Conservation (phyloP, 495 filamentous ascomycete genomes). For the Cetradonia linearis region DNA sequence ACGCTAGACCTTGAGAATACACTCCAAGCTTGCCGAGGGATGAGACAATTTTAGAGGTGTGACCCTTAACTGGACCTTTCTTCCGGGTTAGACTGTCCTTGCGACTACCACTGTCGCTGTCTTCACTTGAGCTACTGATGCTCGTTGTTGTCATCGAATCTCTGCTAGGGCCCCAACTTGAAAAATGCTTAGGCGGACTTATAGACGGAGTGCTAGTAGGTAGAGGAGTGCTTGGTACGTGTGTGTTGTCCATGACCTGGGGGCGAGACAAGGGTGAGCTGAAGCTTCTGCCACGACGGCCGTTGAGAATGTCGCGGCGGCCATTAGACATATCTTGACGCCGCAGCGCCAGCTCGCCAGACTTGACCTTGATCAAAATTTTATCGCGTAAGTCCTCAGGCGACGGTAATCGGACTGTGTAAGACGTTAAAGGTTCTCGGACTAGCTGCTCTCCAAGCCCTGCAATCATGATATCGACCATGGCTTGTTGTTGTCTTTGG, state of each 20-base stretch:
- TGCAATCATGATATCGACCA: conserved; percentile 84
- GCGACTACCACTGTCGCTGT: conserved; percentile 44
- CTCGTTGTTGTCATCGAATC: conserved; percentile 47
- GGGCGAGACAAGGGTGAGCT: conserved; percentile 65
- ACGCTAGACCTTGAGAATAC: conserved; percentile 81
- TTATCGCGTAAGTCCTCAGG: conserved; percentile 73
- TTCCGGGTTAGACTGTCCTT: conserved; percentile 29
- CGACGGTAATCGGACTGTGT: conserved; percentile 59
- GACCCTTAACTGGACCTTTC: conserved; percentile 47
- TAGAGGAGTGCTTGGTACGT: conserved; percentile 42
- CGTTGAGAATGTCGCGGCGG: conserved; percentile 32
- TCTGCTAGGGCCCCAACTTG: conserved; percentile 36
- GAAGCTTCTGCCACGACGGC: conserved; percentile 67
- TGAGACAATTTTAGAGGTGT: conserved; percentile 76
- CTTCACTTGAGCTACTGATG: conserved; percentile 51
- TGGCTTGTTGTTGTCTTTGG: conserved; percentile 66
- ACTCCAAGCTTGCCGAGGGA: conserved; percentile 77
- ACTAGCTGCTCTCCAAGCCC: conserved; percentile 71
- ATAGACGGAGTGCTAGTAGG: conserved; percentile 49
- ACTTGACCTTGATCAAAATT: conserved; percentile 92
- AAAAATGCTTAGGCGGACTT: conserved; percentile 37
- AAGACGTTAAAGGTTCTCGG: conserved; percentile 57
- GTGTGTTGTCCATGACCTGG: conserved; percentile 41
- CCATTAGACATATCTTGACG: conserved; percentile 34
- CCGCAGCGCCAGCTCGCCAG: conserved; percentile 35